phyloP scores from a whole-genome alignment of 257 asterid species.

The Scutellaria galericulata region DNA sequence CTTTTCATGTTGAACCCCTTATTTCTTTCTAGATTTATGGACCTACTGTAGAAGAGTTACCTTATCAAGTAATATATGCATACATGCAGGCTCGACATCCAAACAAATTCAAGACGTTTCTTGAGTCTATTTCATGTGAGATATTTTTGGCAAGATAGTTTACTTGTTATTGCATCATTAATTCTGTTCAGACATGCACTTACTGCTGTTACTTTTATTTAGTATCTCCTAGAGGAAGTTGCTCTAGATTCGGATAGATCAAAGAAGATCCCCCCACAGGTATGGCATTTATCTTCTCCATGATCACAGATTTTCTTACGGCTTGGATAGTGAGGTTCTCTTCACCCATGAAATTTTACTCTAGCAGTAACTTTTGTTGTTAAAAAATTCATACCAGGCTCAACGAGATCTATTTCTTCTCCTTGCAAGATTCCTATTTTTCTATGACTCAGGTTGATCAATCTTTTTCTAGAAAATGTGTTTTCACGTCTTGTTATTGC shows the following conservation, averaged over 20 bases:
- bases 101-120: constrained; percentile 76
- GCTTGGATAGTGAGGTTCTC: constrained; percentile 1
- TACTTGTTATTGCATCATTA: constrained; percentile 12
- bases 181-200: background rate
- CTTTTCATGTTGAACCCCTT: background rate
- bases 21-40: background rate
- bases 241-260: constrained; percentile 64
- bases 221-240: constrained; percentile 89
- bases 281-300: constrained; percentile 31
- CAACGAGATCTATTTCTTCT: constrained; percentile 76
- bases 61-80: constrained; percentile 30
- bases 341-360: constrained; percentile 1
- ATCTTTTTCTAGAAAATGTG: background rate
- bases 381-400: constrained; percentile 50
- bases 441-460: constrained; percentile 66
- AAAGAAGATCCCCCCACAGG: constrained; percentile 82
- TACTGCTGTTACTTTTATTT: constrained; percentile 14
- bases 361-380: constrained; percentile 20
- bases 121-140: constrained; percentile 73
- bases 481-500: background rate
- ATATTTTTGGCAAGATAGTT: background rate
- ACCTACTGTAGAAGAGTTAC: background rate
- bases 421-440: constrained; percentile 75
- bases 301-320: constrained; percentile 12
- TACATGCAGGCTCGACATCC: constrained; percentile 81